A percentile compares a stretch with the other conserved stretches of the same genome.
Conservation (phyloP, 1,139 yeast species). For the Suhomyces kunorum region DNA sequence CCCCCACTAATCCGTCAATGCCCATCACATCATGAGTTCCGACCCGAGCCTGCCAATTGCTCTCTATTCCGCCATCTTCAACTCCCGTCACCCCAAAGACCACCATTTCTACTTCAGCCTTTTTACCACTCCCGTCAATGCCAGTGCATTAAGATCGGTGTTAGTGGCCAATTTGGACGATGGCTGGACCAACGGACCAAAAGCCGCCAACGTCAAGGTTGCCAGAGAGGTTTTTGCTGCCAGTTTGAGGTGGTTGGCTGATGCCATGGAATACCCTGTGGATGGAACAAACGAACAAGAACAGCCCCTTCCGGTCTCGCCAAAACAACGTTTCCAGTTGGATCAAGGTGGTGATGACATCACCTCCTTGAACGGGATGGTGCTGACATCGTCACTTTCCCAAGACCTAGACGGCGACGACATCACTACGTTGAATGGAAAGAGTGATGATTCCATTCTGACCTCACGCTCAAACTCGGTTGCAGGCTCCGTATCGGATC, state of each 20-base stretch:
- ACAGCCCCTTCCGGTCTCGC: neutral
- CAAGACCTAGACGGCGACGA: slow-evolving; percentile 31
- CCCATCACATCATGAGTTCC: neutral
- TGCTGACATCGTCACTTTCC: slow-evolving; percentile 10
- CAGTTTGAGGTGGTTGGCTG: slow-evolving; percentile 26
- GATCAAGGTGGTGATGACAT: slow-evolving; percentile 30
- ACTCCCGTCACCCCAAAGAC: slow-evolving; percentile 21
- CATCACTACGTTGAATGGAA: slow-evolving; percentile 28
- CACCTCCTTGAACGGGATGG: slow-evolving; percentile 21
- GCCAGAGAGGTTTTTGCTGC: slow-evolving; percentile 23
- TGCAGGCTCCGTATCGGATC: neutral
- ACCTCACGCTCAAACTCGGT: neutral
- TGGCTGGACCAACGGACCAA: slow-evolving; percentile 10
- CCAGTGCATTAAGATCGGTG: slow-evolving; percentile 26
- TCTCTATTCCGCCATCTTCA: slow-evolving; percentile 31
- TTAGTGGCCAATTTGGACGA: slow-evolving; percentile 27
- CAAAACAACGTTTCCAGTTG: slow-evolving; percentile 5
- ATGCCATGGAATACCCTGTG: slow-evolving; percentile 19
- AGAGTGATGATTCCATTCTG: neutral
- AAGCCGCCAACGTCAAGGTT: slow-evolving; percentile 13
- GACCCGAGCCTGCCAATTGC: slow-evolving; percentile 16
- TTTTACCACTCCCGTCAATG: slow-evolving; percentile 28
- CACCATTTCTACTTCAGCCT: slow-evolving; percentile 1
- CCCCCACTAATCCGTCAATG: neutral
- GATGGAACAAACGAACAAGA: neutral